Evolutionary conservation across 2,329 filamentous ascomycete species (phyloP).

Genomic region (Bipolaris cookei): DNA sequence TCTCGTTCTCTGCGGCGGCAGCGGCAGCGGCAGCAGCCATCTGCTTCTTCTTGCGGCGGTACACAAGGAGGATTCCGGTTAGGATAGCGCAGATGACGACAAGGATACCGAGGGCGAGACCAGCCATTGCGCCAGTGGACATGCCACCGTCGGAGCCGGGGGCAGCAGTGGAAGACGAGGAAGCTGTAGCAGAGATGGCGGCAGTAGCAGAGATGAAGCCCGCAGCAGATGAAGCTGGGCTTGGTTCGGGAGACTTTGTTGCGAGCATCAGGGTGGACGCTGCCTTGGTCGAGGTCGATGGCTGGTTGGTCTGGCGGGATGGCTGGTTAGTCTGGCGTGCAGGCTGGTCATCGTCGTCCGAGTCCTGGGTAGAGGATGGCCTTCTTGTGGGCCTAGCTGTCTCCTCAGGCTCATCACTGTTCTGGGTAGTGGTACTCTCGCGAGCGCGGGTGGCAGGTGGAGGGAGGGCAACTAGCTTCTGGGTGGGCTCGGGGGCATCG

Average conservation of each 20-base stretch:
- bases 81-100: constrained; percentile 70
- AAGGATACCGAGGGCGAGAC: constrained; percentile 82
- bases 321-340: not conserved
- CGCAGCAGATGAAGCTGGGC: constrained; percentile 23
- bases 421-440: constrained; percentile 19
- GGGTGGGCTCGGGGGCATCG: constrained; percentile 49
- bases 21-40: constrained; percentile 43
- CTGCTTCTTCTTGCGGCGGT: constrained; percentile 74
- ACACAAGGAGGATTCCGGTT: constrained; percentile 72
- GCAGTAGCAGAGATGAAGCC: constrained; percentile 31
- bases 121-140: constrained; percentile 69
- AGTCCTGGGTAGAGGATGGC: constrained; percentile 24
- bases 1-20: constrained; percentile 50
- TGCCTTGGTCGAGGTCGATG: constrained; percentile 21
- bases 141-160: constrained; percentile 45
- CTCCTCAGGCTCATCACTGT: constrained; percentile 19
- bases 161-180: constrained; percentile 22
- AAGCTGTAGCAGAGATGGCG: constrained; percentile 35
- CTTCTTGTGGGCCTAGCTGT: constrained; percentile 27
- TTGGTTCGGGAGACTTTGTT: constrained; percentile 34
- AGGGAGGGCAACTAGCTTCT: constrained; percentile 19
- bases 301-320: constrained; percentile 20
- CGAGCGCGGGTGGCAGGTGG: constrained; percentile 29
- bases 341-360: constrained; percentile 1
- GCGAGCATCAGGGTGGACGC: constrained; percentile 36